Evolutionary conservation across 768 basidiomycete species (phyloP).

Genomic region (Omphalotus guepiniiformis): DNA sequence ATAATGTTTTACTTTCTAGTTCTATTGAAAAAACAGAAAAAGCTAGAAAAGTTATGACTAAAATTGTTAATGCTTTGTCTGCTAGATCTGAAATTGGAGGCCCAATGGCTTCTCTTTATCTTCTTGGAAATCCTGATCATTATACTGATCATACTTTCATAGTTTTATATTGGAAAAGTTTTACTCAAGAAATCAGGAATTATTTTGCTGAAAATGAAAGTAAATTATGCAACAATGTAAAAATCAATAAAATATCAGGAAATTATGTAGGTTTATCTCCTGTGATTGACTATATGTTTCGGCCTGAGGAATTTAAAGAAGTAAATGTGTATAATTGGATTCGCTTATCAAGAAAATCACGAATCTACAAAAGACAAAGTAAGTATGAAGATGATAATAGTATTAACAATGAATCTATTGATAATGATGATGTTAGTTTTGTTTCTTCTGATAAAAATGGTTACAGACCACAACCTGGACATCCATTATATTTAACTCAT

Average conservation of each 20-base stretch:
- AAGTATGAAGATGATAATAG: too few relatives aligned
- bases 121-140: conserved; percentile 12
- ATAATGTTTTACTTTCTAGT: not conserved
- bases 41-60: conserved; percentile 14
- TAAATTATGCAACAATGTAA: not conserved
- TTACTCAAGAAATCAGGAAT: conserved; percentile 1
- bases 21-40: not conserved
- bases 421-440: not conserved
- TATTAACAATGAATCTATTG: not conserved
- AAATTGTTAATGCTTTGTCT: conserved; percentile 18
- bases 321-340: conserved; percentile 16
- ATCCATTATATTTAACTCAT: conserved; percentile 12
- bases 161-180: conserved; percentile 14
- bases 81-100: conserved; percentile 15
- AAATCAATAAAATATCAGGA: not conserved
- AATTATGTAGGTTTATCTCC: conserved; percentile 1
- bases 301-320: conserved; percentile 6
- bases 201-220: not conserved
- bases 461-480: not conserved
- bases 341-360: not conserved
- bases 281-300: conserved; percentile 13
- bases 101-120: conserved; percentile 12
- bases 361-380: too few relatives aligned
- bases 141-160: conserved; percentile 17
- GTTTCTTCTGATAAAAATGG: not conserved